Evolutionary conservation across 768 basidiomycete genomes (phyloP), one percentile per base, ranked within the genome.

Genomic region (Lentinula sp.): DNA sequence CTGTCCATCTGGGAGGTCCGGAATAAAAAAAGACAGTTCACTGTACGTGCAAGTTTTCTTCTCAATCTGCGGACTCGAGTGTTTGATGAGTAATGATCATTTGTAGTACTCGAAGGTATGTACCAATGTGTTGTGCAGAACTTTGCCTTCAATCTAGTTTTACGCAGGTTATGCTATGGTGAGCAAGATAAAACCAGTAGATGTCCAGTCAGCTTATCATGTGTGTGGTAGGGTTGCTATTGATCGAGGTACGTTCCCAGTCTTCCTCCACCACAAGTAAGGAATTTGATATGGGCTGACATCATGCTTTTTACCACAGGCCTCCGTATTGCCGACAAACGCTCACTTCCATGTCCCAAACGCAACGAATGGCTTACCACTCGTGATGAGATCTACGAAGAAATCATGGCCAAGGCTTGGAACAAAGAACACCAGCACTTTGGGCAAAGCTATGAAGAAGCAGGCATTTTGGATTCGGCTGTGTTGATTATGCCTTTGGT

Each of bases 1-100:
- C 76, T 98, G 83, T 91, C 90, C 28, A 93, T 93, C 68, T 94
- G 91, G 94, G 95, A 98, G 76, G 95, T 98, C 16, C 81, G 95
- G 61, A 88, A 89, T 64, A 85, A 85, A 71, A 84, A 89, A 71
- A 83, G 89, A 54, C 87, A 95, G 66, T 96, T 95, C 68, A 90
- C 93, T 43, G 90, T 90, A 63, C 54, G 86, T 76, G 39, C 48
- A 28, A 10, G 10, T 37, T 18, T 35, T 13, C 28, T 56, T 41
- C 8, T 9, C 39, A 5, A 28, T 28, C 28, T 33, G 15, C 37
- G 37, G 37, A 42, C 8, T n/a, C 15, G 41, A 9, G 23, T 28
- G 23, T 28, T 8, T 43, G 6, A 56, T 16, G 15, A 6, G 28
- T 15, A 6, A 13, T 48, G 4, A 45, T 9, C 13, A 20, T 18